Percentiles rank a stretch among this genome's conserved stretches.
Evolutionary conservation across 441 rosid genomes (phyloP).

Genomic region (Pelargonium fulgidum): DNA sequence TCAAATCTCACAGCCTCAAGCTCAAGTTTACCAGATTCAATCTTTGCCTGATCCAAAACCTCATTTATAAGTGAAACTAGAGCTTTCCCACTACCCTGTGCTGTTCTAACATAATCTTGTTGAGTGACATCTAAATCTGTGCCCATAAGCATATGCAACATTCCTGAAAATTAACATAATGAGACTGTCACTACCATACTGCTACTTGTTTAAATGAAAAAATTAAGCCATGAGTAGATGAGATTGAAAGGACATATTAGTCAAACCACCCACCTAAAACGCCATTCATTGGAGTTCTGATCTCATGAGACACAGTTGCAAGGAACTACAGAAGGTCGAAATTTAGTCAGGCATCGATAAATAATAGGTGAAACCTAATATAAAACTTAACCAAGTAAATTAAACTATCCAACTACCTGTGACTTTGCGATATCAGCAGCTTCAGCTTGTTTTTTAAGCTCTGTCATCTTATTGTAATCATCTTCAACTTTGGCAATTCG

Average conservation of each 20-base stretch:
- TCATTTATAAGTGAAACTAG: conserved; percentile 72
- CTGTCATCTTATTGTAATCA: conserved; percentile 60
- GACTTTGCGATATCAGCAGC: conserved; percentile 98
- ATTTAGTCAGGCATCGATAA: not conserved
- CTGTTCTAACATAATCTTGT: conserved; percentile 73
- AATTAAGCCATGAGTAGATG: conserved; percentile 13
- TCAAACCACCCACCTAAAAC: conserved; percentile 57
- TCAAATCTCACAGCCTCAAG: conserved; percentile 79
- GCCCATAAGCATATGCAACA: conserved; percentile 89
- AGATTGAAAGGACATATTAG: conserved; percentile 14
- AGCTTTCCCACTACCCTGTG: conserved; percentile 78
- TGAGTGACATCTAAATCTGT: conserved; percentile 71
- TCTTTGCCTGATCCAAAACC: conserved; percentile 96
- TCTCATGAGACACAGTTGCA: conserved; percentile 96
- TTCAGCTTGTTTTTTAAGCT: conserved; percentile 85
- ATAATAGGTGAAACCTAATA: not conserved
- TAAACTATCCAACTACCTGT: conserved; percentile 40
- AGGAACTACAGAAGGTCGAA: conserved; percentile 53
- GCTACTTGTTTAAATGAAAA: conserved; percentile 17
- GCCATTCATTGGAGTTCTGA: conserved; percentile 95
- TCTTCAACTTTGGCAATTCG: conserved; percentile 74
- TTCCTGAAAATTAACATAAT: conserved; percentile 39
- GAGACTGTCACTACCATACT: not conserved
- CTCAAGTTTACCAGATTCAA: conserved; percentile 92
- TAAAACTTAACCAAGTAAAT: not conserved